Evolutionary conservation across 768 basidiomycete genomes (phyloP).

Genomic region (Crucibulum laeve): DNA sequence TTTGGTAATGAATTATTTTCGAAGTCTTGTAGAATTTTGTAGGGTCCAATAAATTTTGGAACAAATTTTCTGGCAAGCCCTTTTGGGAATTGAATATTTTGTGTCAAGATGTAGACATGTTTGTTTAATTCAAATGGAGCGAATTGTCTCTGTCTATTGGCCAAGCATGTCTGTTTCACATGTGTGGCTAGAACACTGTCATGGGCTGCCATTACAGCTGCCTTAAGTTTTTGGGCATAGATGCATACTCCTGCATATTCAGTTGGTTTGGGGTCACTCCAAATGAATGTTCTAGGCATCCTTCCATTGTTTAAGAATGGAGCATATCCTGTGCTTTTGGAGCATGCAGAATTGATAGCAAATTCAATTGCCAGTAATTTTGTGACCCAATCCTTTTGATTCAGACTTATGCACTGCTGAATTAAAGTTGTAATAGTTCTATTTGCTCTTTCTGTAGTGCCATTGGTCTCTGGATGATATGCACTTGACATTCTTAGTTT

Average conservation of each 20-base stretch:
- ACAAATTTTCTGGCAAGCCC: conserved; percentile 27
- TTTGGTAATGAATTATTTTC: conserved; percentile 4
- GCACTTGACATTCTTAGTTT: not conserved
- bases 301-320: conserved; percentile 25
- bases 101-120: conserved; percentile 17
- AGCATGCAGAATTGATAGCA: conserved; percentile 27
- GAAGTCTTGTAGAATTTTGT: conserved; percentile 4
- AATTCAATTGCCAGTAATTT: conserved; percentile 29
- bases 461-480: not conserved
- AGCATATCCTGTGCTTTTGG: conserved; percentile 27
- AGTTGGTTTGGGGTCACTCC: conserved; percentile 1
- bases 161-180: conserved; percentile 7
- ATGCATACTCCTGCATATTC: conserved; percentile 16
- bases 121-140: conserved; percentile 12
- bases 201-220: conserved; percentile 21
- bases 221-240: conserved; percentile 14
- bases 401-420: conserved; percentile 11
- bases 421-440: conserved; percentile 11
- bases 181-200: conserved; percentile 17
- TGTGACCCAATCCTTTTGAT: conserved; percentile 24
- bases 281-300: conserved; percentile 15
- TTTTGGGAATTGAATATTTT: conserved; percentile 16
- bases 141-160: conserved; percentile 3
- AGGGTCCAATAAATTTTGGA: conserved; percentile 16
- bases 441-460: not conserved